phyloP scores from a whole-genome alignment of 495 filamentous ascomycete species.

The Ramalina intermedia region DNA sequence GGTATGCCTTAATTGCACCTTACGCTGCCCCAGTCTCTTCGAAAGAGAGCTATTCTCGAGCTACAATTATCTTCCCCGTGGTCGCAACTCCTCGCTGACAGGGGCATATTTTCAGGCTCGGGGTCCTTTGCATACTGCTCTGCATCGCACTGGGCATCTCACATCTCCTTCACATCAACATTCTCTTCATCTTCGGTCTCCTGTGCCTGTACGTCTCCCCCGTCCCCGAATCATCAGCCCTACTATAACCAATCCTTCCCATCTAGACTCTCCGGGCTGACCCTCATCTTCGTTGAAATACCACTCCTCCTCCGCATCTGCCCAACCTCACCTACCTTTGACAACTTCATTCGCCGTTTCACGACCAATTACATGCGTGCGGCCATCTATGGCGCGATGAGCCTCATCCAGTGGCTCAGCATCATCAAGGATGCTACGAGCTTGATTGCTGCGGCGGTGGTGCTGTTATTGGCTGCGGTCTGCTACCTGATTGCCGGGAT shows the following conservation, averaged over 20 bases:
- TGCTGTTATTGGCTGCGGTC: conserved; percentile 58
- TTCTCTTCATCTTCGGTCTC: conserved; percentile 63
- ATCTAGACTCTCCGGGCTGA: conserved; percentile 55
- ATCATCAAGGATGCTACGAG: conserved; percentile 42
- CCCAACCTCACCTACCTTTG: conserved; percentile 82
- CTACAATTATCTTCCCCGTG: too few species aligned
- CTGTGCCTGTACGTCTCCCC: conserved; percentile 64
- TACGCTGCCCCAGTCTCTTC: neutral
- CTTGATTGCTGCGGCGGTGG: conserved; percentile 72
- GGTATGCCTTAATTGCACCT: conserved; percentile 45
- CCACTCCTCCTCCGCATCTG: conserved; percentile 95
- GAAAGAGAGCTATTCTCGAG: too few species aligned
- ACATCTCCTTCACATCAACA: conserved; percentile 59
- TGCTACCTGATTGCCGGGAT: conserved; percentile 79
- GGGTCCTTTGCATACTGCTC: conserved; percentile 83
- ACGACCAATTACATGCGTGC: conserved; percentile 95
- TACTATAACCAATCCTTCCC: neutral
- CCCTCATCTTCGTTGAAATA: conserved; percentile 94
- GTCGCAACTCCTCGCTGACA: too few species aligned
- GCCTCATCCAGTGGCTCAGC: conserved; percentile 69
- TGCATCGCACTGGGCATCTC: conserved; percentile 92
- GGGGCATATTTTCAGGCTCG: conserved; percentile 47
- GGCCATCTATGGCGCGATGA: conserved; percentile 73
- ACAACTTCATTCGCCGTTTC: conserved; percentile 78
- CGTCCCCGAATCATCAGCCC: neutral